Percentiles rank a stretch among this genome's conserved stretches.
phyloP scores from a whole-genome alignment of 768 basidiomycete genomes.

The Phanerochaete sordida region DNA sequence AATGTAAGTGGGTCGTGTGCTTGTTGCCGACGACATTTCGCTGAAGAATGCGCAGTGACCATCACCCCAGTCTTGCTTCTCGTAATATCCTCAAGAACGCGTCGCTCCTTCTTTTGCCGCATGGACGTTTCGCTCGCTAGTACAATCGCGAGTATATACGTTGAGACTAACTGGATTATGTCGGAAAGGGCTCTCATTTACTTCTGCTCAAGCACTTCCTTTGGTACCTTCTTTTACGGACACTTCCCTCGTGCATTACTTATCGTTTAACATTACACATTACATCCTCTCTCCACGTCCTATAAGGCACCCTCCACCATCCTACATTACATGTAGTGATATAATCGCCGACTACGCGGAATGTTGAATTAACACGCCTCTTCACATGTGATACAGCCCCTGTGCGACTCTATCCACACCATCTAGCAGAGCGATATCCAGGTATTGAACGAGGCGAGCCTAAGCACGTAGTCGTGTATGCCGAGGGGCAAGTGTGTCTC shows the following conservation, averaged over 20 bases:
- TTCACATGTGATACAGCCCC: not conserved
- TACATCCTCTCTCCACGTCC: not conserved
- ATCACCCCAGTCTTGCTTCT: not conserved
- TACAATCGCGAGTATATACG: not conserved
- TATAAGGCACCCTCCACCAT: not conserved
- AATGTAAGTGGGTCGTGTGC: not conserved
- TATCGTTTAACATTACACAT: not conserved
- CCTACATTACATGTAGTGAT: not conserved
- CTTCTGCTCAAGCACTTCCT: not conserved
- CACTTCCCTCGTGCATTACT: not conserved
- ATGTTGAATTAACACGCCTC: not conserved
- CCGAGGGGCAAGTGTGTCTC: no score
- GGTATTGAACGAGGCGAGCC: no score
- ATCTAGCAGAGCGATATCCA: no score
- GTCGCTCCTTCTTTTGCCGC: not conserved
- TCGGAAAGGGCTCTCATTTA: not conserved
- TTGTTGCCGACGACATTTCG: not conserved
- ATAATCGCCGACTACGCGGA: not conserved
- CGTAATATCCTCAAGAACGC: not conserved
- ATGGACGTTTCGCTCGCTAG: not conserved
- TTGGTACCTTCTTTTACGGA: not conserved
- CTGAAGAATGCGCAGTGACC: not conserved
- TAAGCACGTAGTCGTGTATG: no score
- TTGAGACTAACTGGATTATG: not conserved
- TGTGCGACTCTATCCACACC: no score